A percentile compares a stretch with the other conserved stretches of the same genome.
phyloP scores from a whole-genome alignment of 106 monocot species.

The Chionographis japonica region DNA sequence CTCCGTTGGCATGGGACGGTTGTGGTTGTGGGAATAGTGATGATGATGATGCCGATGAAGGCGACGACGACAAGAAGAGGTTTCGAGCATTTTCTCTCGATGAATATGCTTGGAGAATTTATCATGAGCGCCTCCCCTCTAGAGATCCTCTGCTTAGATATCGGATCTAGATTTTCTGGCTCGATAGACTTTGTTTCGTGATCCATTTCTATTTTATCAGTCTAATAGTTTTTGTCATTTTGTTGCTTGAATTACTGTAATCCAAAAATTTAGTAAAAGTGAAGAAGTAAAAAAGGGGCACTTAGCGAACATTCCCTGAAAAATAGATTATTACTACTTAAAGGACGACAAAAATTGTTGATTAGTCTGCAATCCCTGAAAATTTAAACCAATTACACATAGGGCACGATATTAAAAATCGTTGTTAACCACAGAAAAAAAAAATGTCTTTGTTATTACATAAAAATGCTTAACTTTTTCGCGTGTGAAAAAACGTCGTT shows the following conservation, averaged over 20 bases:
- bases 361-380: no score
- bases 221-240: neutral
- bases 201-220: neutral
- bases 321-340: no score
- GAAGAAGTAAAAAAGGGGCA: no score
- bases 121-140: constrained; percentile 19
- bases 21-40: neutral
- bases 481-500: no score
- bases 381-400: no score
- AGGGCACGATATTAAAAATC: no score
- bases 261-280: neutral
- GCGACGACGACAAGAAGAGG: neutral
- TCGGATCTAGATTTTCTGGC: neutral
- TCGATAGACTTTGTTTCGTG: neutral
- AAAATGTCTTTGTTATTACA: no score
- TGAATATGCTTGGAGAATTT: constrained; percentile 45
- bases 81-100: constrained; percentile 26
- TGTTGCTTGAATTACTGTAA: neutral
- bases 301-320: no score
- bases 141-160: constrained; percentile 39
- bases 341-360: no score
- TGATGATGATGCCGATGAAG: neutral
- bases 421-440: no score
- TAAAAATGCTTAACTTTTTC: no score
- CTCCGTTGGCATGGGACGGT: neutral